These are phyloP conservation scores for Pezicula neosporulosa DNA, from an alignment of 2,329 filamentous ascomycete species.

Conservation along the genomic window DNA sequence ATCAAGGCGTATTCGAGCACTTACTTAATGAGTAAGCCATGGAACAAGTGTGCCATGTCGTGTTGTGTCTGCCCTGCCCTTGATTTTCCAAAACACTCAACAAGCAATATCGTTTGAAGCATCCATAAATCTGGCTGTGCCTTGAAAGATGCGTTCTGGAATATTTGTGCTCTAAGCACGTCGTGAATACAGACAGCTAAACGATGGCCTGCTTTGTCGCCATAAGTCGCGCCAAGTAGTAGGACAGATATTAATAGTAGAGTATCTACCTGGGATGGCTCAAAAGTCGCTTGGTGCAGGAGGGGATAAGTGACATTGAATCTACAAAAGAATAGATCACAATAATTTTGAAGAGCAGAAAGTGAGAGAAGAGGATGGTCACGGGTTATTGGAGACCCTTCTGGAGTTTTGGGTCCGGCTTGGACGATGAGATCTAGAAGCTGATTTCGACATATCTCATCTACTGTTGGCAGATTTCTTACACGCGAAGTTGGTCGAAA, in stretches of 20 bases:
- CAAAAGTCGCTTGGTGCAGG: slow-evolving; percentile 55
- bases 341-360: slow-evolving; percentile 49
- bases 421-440: slow-evolving; percentile 49
- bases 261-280: slow-evolving; percentile 44
- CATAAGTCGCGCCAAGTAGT: slow-evolving; percentile 59
- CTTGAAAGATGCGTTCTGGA: slow-evolving; percentile 53
- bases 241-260: slow-evolving; percentile 52
- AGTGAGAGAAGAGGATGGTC: slow-evolving; percentile 49
- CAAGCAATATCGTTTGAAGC: slow-evolving; percentile 56
- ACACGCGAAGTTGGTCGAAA: slow-evolving; percentile 25
- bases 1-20: slow-evolving; percentile 5
- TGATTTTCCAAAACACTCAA: slow-evolving; percentile 63
- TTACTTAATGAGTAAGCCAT: slow-evolving; percentile 49
- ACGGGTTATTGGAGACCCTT: slow-evolving; percentile 41
- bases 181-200: slow-evolving; percentile 61
- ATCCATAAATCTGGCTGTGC: slow-evolving; percentile 59
- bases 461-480: slow-evolving; percentile 28
- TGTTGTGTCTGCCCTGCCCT: slow-evolving; percentile 60
- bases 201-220: slow-evolving; percentile 54
- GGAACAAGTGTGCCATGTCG: slow-evolving; percentile 59
- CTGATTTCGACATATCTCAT: slow-evolving; percentile 36
- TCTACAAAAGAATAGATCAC: slow-evolving; percentile 55
- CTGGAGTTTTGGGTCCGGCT: slow-evolving; percentile 43
- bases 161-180: slow-evolving; percentile 54
- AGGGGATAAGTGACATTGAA: slow-evolving; percentile 60